phyloP scores from a whole-genome alignment of 2,329 filamentous ascomycete genomes.

The Alternaria atra region DNA sequence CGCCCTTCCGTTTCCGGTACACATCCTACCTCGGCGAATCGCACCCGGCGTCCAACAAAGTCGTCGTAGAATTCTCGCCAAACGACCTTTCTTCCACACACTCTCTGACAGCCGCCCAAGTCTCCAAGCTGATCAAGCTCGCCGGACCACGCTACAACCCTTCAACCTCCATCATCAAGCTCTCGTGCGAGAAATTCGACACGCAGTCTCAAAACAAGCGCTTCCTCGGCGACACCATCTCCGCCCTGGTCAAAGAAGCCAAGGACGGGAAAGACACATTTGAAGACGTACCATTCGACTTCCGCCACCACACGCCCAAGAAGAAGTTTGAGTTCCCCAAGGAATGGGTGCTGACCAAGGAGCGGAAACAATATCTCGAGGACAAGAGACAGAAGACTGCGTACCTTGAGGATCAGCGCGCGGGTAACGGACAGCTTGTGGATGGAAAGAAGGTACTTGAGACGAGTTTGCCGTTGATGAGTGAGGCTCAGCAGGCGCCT shows the following conservation, averaged over 20 bases:
- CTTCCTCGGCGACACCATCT: conserved; percentile 83
- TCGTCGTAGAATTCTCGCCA: conserved; percentile 88
- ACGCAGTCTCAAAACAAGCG: conserved; percentile 96
- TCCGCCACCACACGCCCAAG: conserved; percentile 81
- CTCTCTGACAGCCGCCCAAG: conserved; percentile 72
- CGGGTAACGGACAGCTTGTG: conserved; percentile 66
- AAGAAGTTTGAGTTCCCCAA: conserved; percentile 76
- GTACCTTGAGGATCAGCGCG: conserved; percentile 64
- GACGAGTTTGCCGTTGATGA: conserved; percentile 37
- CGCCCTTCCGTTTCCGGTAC: conserved; percentile 91
- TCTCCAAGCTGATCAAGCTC: conserved; percentile 85
- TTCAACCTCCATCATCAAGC: conserved; percentile 79
- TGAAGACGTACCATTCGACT: conserved; percentile 87
- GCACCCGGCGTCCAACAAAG: conserved; percentile 91
- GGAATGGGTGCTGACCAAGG: conserved; percentile 80
- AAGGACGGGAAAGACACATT: conserved; percentile 81
- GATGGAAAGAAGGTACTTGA: conserved; percentile 57
- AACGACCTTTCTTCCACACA: conserved; percentile 76
- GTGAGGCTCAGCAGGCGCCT: conserved; percentile 17
- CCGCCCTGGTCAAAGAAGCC: conserved; percentile 76
- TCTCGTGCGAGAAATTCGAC: conserved; percentile 88
- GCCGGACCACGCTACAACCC: conserved; percentile 89
- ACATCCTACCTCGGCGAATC: conserved; percentile 95
- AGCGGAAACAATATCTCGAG: conserved; percentile 73
- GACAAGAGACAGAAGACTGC: conserved; percentile 63